Evolutionary conservation across 805 yeast species (phyloP), one percentile per base, ranked within the genome.

Genomic region (Cyberlindnera lachancei): DNA sequence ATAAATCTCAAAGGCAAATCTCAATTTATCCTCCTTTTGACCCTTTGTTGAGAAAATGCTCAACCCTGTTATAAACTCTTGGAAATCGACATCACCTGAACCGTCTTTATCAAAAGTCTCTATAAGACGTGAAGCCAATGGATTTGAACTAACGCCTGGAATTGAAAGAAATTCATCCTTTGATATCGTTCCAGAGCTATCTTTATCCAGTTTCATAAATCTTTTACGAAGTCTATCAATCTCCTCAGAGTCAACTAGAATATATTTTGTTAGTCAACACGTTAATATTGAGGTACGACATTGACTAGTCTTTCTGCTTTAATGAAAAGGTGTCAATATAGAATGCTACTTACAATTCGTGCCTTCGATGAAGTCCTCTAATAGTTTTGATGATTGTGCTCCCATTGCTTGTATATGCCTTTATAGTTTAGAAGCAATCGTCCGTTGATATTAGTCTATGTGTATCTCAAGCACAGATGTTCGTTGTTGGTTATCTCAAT

Each of bases 81-180:
- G 88, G 59, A 92, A 92, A 53, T 94, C 98, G 23, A 92, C 85
- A 40, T 81, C 84, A 2, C 97, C 98, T 42, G 85, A 80, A 11
- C 86, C 84, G 53, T 92, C 96, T 36, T 77, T 79, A 55, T 92
- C 99, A 58, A 92, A 87, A 14, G 92, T 88, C 45, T 92, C 96
- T 70, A 94, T 82, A 36, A 92, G 74, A 31, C 99, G 68, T 6
- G 77, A 64, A 0, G 96, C 96, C 31, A 92, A 64, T 5, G 98
- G 98, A 49, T 92, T 92, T 18, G 80, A 70, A 5, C 85, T 74
- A 18, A 92, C 86, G 0, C 96, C 96, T 0, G 98, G 98, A 23
- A 92, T 90, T 1, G 86, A 74, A 45, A 90, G 65, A 51, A 94
- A 90, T 58, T 92, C 99, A 25, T 76, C 77, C 46, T 80, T 82